phyloP scores from a whole-genome alignment of 23 red algal species.

The Gracilaria domingensis region DNA sequence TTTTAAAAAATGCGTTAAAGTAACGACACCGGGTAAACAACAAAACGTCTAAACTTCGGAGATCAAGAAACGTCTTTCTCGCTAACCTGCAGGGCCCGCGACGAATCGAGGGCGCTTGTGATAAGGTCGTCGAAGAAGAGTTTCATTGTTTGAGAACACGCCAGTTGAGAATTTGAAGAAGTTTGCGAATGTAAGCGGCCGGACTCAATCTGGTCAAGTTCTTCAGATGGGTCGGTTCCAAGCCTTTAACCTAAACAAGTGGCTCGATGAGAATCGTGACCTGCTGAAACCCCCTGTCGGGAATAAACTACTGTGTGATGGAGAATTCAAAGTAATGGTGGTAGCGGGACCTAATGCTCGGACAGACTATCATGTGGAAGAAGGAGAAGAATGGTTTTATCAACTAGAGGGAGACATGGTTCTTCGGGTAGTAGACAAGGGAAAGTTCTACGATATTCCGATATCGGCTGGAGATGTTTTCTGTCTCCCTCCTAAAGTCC shows the following conservation, averaged over 20 bases:
- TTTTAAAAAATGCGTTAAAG: too few species aligned
- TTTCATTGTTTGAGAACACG: too few species aligned
- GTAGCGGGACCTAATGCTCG: slow-evolving; percentile 95
- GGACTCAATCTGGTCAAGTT: background rate
- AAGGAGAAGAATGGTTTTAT: slow-evolving; percentile 96
- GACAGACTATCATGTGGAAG: slow-evolving; percentile 96
- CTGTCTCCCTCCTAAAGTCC: slow-evolving; percentile 81
- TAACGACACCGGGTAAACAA: too few species aligned
- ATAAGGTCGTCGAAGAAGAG: too few species aligned
- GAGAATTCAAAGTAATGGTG: slow-evolving; percentile 98
- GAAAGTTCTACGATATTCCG: slow-evolving; percentile 75
- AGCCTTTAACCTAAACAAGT: slow-evolving; percentile 77
- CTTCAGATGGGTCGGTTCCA: slow-evolving; percentile 33
- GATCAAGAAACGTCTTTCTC: too few species aligned
- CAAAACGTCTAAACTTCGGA: too few species aligned
- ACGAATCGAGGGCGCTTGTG: too few species aligned
- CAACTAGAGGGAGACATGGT: slow-evolving; percentile 91
- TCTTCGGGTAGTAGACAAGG: slow-evolving; percentile 85
- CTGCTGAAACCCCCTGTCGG: slow-evolving; percentile 90
- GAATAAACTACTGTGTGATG: slow-evolving; percentile 82
- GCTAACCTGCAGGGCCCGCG: too few species aligned
- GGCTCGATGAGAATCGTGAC: slow-evolving; percentile 83
- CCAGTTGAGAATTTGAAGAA: too few species aligned
- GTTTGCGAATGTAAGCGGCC: too few species aligned
- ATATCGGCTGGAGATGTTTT: slow-evolving; percentile 87